Conservation (phyloP, 2,329 filamentous ascomycete species). For the Epichloe uncinata region DNA sequence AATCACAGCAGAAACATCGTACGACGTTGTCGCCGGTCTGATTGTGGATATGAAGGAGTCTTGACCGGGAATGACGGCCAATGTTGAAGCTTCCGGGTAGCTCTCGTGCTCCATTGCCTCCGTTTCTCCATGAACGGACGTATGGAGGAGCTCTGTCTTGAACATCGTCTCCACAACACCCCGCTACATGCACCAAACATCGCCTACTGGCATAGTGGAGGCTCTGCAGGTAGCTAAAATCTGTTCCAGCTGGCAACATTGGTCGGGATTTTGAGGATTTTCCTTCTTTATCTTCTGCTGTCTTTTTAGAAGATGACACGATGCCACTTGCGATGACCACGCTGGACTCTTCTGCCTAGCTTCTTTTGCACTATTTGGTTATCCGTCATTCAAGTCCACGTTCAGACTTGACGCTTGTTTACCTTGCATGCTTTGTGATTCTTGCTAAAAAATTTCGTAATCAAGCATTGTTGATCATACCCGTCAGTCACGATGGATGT, state of each 20-base stretch:
- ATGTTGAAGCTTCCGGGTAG: slow-evolving; percentile 1
- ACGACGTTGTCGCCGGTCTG: background rate
- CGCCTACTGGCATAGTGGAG: slow-evolving; percentile 10
- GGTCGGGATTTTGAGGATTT: slow-evolving; percentile 1
- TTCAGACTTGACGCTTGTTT: background rate
- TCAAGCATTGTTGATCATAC: background rate
- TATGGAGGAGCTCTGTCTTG: background rate
- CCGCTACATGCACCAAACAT: slow-evolving; percentile 6
- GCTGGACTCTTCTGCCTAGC: slow-evolving; percentile 5
- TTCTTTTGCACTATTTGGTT: slow-evolving; percentile 16
- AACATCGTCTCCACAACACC: slow-evolving; percentile 1
- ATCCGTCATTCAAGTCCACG: slow-evolving; percentile 3
- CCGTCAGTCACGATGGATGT: slow-evolving; percentile 19
- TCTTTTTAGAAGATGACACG: slow-evolving; percentile 19
- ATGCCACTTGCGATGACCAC: slow-evolving; percentile 21
- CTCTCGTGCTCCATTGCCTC: background rate
- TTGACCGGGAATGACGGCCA: background rate
- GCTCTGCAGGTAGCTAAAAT: slow-evolving; percentile 1
- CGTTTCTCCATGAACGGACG: background rate
- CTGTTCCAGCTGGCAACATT: slow-evolving; percentile 3
- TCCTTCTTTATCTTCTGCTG: slow-evolving; percentile 1
- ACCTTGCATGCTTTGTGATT: slow-evolving; percentile 8
- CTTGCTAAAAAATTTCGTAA: background rate
- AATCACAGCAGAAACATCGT: background rate
- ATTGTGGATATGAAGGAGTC: background rate